Percentiles rank a stretch among this genome's conserved stretches.
Evolutionary conservation across 2,329 filamentous ascomycete species (phyloP).

Genomic region (Dactylonectria macrodidyma): DNA sequence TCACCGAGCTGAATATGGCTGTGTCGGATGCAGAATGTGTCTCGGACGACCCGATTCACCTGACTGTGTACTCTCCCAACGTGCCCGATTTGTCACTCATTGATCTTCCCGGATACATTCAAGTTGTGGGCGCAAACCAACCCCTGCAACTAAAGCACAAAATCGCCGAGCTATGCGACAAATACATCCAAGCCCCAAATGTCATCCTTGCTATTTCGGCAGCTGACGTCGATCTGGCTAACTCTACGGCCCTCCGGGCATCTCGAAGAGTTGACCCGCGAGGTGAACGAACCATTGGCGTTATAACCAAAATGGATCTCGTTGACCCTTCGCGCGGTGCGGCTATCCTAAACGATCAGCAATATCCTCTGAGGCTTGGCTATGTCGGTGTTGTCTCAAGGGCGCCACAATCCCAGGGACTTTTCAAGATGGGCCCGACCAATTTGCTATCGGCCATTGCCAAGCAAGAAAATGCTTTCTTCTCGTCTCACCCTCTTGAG

Average conservation of each 20-base stretch:
- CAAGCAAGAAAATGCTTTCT: slow-evolving; percentile 91
- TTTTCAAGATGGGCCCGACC: slow-evolving; percentile 87
- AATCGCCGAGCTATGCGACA: slow-evolving; percentile 96
- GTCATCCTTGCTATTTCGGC: slow-evolving; percentile 98
- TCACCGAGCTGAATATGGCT: slow-evolving; percentile 95
- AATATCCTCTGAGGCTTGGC: slow-evolving; percentile 94
- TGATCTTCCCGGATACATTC: slow-evolving; percentile 97
- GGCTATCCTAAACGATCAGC: slow-evolving; percentile 86
- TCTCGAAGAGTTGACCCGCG: slow-evolving; percentile 93
- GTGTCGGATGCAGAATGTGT: slow-evolving; percentile 94
- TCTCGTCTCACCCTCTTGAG: slow-evolving; percentile 84
- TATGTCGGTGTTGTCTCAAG: slow-evolving; percentile 96
- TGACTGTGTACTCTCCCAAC: slow-evolving; percentile 94
- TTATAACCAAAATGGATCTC: slow-evolving; percentile 99
- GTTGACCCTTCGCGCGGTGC: slow-evolving; percentile 87
- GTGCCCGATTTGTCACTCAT: slow-evolving; percentile 97
- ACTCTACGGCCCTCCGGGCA: slow-evolving; percentile 92
- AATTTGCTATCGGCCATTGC: slow-evolving; percentile 87
- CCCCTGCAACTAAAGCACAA: slow-evolving; percentile 94
- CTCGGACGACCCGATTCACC: slow-evolving; percentile 95
- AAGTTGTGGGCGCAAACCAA: slow-evolving; percentile 92
- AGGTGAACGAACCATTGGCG: slow-evolving; percentile 95
- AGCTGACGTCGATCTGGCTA: slow-evolving; percentile 96
- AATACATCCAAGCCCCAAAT: slow-evolving; percentile 97
- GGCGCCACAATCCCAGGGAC: slow-evolving; percentile 76